Evolutionary conservation across 1,284 basidiomycete species (phyloP).

Genomic region (Trichosporon ovoides): DNA sequence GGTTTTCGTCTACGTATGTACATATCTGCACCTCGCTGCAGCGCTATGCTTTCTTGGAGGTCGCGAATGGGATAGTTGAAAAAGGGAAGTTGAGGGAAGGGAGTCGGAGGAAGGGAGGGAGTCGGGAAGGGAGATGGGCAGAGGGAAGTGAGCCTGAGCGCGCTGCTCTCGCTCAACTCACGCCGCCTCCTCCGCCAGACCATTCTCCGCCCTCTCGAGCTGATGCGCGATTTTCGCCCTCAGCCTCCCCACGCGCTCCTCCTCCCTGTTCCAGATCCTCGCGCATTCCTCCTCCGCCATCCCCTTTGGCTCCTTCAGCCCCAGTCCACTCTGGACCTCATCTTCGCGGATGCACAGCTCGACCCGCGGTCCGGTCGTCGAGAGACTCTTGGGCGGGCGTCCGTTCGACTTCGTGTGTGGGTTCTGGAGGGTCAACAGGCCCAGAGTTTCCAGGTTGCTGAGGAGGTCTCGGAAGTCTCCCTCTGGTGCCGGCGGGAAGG

Average conservation of each 20-base stretch:
- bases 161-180: no score
- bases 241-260: slow-evolving; percentile 20
- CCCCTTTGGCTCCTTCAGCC: slow-evolving; percentile 20
- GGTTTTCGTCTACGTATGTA: no score
- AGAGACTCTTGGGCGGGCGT: background rate
- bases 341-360: slow-evolving; percentile 39
- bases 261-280: slow-evolving; percentile 34
- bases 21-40: no score
- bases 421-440: slow-evolving; percentile 31
- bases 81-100: no score
- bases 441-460: slow-evolving; percentile 45
- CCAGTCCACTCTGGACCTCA: slow-evolving; percentile 37
- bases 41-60: no score
- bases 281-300: slow-evolving; percentile 36
- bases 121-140: no score
- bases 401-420: background rate
- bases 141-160: no score
- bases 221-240: slow-evolving; percentile 11
- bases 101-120: no score
- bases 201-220: slow-evolving; percentile 15
- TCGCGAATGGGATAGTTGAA: no score
- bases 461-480: slow-evolving; percentile 47
- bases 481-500: slow-evolving; percentile 45
- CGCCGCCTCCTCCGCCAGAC: slow-evolving; percentile 7
- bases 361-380: slow-evolving; percentile 20